A percentile compares a stretch with the other conserved stretches of the same genome.
These are phyloP conservation scores for Ascocoryne sarcoides DNA, from an alignment of 2,329 filamentous ascomycete genomes.

Conservation along the genomic window DNA sequence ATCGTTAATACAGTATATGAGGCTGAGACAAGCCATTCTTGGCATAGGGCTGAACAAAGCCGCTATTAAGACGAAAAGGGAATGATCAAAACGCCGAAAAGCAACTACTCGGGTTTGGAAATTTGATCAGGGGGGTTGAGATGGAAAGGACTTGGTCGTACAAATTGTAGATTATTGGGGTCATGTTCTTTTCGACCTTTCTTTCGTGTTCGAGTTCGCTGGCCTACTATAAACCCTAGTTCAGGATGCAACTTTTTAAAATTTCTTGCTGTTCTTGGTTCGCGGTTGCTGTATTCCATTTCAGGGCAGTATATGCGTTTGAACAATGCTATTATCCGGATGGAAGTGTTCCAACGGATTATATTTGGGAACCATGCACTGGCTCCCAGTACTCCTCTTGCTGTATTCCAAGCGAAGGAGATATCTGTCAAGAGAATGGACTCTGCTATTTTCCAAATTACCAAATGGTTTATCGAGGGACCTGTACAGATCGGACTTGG, in stretches of 20 bases:
- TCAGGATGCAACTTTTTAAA: too few relatives aligned
- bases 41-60: not conserved
- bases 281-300: too few relatives aligned
- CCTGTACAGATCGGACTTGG: slow-evolving; percentile 17
- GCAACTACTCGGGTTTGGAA: too few relatives aligned
- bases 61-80: too few relatives aligned
- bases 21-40: not conserved
- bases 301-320: slow-evolving; percentile 5
- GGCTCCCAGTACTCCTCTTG: slow-evolving; percentile 11
- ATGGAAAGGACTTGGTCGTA: too few relatives aligned
- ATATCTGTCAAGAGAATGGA: slow-evolving; percentile 15
- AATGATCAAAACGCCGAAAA: too few relatives aligned
- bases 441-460: slow-evolving; percentile 11
- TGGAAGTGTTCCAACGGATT: slow-evolving; percentile 15
- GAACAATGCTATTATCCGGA: slow-evolving; percentile 16
- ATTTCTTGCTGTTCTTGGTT: not conserved
- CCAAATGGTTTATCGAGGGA: slow-evolving; percentile 9
- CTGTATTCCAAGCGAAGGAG: slow-evolving; percentile 13
- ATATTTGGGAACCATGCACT: slow-evolving; percentile 13
- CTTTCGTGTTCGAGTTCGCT: too few relatives aligned
- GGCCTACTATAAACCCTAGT: too few relatives aligned
- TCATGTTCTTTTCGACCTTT: too few relatives aligned
- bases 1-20: too few relatives aligned
- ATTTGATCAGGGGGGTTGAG: too few relatives aligned
- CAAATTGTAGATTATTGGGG: too few relatives aligned